Evolutionary conservation across 2,329 filamentous ascomycete genomes (phyloP).

Genomic region (Microdochium bolleyi): DNA sequence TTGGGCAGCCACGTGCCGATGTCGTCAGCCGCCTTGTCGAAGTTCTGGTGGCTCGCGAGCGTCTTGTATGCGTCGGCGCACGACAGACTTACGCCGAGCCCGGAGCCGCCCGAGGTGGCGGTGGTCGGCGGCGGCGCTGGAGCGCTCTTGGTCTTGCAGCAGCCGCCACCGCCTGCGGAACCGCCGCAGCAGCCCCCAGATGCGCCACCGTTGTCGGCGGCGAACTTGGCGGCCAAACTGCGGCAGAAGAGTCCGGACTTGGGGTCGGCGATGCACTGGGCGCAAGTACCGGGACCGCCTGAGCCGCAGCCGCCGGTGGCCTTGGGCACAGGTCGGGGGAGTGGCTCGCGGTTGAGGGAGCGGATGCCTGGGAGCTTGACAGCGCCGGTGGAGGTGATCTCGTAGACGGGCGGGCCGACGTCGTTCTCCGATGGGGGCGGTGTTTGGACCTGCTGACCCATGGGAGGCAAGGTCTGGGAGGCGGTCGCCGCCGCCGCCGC

Average conservation of each 20-base stretch:
- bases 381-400: slow-evolving; percentile 51
- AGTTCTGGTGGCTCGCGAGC: slow-evolving; percentile 67
- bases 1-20: slow-evolving; percentile 70
- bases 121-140: slow-evolving; percentile 13
- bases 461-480: slow-evolving; percentile 28
- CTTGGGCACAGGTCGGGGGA: slow-evolving; percentile 7
- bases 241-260: slow-evolving; percentile 79
- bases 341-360: slow-evolving; percentile 16
- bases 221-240: slow-evolving; percentile 61
- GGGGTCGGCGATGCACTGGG: slow-evolving; percentile 70
- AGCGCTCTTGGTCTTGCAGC: slow-evolving; percentile 44
- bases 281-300: slow-evolving; percentile 70
- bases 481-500: slow-evolving; percentile 23
- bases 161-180: slow-evolving; percentile 49
- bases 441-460: slow-evolving; percentile 43
- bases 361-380: slow-evolving; percentile 47
- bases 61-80: slow-evolving; percentile 76
- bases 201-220: slow-evolving; percentile 23
- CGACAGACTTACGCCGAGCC: slow-evolving; percentile 50
- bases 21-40: slow-evolving; percentile 65
- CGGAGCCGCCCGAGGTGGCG: no score
- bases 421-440: slow-evolving; percentile 56
- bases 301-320: slow-evolving; percentile 42
- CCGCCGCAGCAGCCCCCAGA: slow-evolving; percentile 55
- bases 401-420: slow-evolving; percentile 46